Evolutionary conservation across 768 basidiomycete genomes (phyloP).

Genomic region (Calocera cornea): DNA sequence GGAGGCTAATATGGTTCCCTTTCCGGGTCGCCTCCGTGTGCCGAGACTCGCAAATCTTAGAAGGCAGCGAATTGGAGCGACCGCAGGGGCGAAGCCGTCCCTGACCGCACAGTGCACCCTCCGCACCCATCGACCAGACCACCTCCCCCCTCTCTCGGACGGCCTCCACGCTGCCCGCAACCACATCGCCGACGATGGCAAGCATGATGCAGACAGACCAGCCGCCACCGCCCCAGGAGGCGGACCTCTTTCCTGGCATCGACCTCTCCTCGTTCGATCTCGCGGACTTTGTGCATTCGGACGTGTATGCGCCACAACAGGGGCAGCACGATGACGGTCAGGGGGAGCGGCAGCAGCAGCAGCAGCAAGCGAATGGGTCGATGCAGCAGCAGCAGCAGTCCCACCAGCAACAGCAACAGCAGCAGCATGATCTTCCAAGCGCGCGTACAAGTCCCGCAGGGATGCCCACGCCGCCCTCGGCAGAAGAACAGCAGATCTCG

Average conservation of each 20-base stretch:
- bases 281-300: constrained; percentile 3
- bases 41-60: neutral
- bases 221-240: neutral
- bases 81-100: neutral
- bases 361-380: neutral
- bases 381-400: neutral
- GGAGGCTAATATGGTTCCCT: no score
- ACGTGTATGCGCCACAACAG: constrained; percentile 2
- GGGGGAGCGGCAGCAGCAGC: constrained; percentile 3
- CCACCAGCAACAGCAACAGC: neutral
- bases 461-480: neutral
- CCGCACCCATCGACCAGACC: no score
- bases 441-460: neutral
- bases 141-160: neutral
- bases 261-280: constrained; percentile 6
- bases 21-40: neutral
- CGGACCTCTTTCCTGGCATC: neutral
- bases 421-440: neutral
- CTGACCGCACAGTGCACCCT: no score
- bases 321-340: neutral
- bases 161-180: neutral
- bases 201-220: neutral
- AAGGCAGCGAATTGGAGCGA: neutral
- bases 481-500: neutral
- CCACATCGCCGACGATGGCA: neutral